Evolutionary conservation across 805 yeast species (phyloP), one percentile per base, ranked within the genome.

Genomic region (Kazachstania africana): DNA sequence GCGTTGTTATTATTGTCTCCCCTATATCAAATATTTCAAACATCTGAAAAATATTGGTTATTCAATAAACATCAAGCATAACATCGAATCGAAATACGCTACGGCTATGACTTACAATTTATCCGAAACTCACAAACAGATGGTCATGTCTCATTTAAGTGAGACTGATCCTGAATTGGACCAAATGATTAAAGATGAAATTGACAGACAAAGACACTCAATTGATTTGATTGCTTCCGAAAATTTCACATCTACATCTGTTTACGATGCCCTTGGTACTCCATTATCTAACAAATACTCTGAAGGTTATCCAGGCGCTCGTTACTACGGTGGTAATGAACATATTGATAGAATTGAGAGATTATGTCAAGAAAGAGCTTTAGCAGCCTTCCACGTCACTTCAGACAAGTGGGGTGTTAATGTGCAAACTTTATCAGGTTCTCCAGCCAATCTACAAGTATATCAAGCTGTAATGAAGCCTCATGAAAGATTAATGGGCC

Each of bases 281-380:
- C 94, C 91, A 58, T 84, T 91, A 95, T 81, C 82, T 59, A 88
- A 88, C 75, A 88, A 88, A 70, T 88, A 88, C 67, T 84, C 96
- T 24, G 98, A 88, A 65, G 98, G 98, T 39, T 88, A 88, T 66
- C 97, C 97, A 37, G 97, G 97, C 44, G 95, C 93, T 41, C 77
- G 97, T 62, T 88, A 88, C 70, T 91, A 88, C 59, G 97, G 97
- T 60, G 97, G 97, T 58, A 88, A 88, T 62, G 93, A 88, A 69
- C 79, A 79, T 64, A 88, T 88, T 45, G 98, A 91, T 66, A 76
- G 80, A 60, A 83, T 85, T 57, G 98, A 88, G 66, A 59, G 71
- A 18, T 65, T 91, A 50, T 88, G 98, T 63, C 96, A 85, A 66
- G 65, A 78, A 53, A 79, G 98, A 64, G 98, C 98, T 29, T 68